Evolutionary conservation across 768 basidiomycete genomes (phyloP), one percentile per base, ranked within the genome.

Genomic region (Boletus vinaceobasis): DNA sequence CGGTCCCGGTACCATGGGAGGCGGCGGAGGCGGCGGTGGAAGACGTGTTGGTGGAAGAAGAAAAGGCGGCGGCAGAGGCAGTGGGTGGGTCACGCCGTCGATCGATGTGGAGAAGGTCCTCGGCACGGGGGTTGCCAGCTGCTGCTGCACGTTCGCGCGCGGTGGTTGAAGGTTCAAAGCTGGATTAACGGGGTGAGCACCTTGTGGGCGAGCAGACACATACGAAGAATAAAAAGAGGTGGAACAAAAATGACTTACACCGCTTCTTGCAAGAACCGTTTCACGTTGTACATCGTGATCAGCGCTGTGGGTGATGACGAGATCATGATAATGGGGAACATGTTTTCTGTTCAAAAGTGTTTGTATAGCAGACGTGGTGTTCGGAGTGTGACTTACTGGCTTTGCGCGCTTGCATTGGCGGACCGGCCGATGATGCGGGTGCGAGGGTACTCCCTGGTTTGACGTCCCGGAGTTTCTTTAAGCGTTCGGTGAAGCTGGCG

Each of bases 221-320:
- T 27, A 29, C 5, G 7, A 8, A 35, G 13, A 19, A 27, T 27
- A 27, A 19, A 2, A 21, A 5, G 1, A 2, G 17, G 23, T 23
- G 23, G 23, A 23, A 11, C 7, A n/a, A 21, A 7, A 9, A 19
- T 10, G 4, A 71, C 85, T 55, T 71, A 92, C 87, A 81, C 74
- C 0, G 92, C 83, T 65, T 98, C 93, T 74, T 98, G 93, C 15
- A 99, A 73, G 73, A 98, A 97, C 32, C 82, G 83, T 70, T 90
- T 91, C 52, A 98, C 93, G 65, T 99, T 99, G 81, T 94, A 86
- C 93, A 99, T 97, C 7, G 93, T 97, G 67, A 99, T 87, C 52
- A 99, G 82, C 4, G 93, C 86, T 2, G 96, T 98, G 0, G 94
- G 94, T 17, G 15, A 94, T 0, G 94, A 96, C 0, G 95, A 96